Conservation (phyloP, 2,329 filamentous ascomycete species). For the Pseudocercospora fijiensis region DNA sequence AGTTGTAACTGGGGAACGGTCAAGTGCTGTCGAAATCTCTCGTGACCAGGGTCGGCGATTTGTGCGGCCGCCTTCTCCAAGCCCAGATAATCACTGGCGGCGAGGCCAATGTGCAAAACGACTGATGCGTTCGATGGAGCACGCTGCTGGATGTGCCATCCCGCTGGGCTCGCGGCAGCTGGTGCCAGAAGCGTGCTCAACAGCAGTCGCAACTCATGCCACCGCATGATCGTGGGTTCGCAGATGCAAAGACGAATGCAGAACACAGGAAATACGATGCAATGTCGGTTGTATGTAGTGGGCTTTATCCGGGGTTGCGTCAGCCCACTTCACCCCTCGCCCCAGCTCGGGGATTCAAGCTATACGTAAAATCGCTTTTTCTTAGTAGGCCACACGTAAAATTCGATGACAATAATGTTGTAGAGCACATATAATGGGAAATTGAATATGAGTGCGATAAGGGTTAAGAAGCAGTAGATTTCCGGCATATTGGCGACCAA, state of each 20-base stretch:
- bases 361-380: too few relatives aligned
- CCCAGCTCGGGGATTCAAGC: too few relatives aligned
- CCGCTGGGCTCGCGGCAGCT: background rate
- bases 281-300: too few relatives aligned
- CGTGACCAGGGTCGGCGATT: background rate
- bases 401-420: too few relatives aligned
- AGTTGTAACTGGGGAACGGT: background rate
- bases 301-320: too few relatives aligned
- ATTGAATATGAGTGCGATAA: too few relatives aligned
- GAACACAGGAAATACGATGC: background rate
- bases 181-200: background rate
- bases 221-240: background rate
- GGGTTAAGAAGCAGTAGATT: too few relatives aligned
- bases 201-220: background rate
- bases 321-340: too few relatives aligned
- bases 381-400: too few relatives aligned
- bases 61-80: background rate
- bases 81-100: background rate
- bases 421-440: too few relatives aligned
- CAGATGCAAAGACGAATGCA: background rate
- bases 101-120: conserved; percentile 10
- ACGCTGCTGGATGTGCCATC: conserved; percentile 1
- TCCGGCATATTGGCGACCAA: too few relatives aligned
- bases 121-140: conserved; percentile 11
- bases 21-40: background rate